These are phyloP conservation scores for Globisporangium spinosum DNA, from an alignment of 352 stramenopile species.

Conservation along the genomic window DNA sequence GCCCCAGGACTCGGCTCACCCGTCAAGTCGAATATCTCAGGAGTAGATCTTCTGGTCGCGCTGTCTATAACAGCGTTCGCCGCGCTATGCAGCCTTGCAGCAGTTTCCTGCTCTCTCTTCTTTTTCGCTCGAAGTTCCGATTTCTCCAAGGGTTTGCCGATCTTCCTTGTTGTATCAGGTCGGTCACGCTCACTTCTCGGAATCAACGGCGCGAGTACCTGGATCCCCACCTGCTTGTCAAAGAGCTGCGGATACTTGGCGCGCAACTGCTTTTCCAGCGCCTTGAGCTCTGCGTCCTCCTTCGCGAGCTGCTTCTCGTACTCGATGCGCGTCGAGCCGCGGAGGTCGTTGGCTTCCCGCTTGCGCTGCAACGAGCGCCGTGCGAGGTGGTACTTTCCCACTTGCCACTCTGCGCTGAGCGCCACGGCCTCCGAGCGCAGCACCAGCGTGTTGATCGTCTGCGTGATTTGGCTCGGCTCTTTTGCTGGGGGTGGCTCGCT, in stretches of 20 bases:
- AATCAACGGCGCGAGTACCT: neutral
- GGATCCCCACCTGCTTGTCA: neutral
- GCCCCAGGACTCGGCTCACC: neutral
- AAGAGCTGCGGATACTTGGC: neutral
- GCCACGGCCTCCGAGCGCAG: neutral
- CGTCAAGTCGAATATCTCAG: neutral
- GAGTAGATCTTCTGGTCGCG: neutral
- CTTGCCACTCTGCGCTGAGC: slow-evolving; percentile 1
- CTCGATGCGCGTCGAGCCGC: slow-evolving; percentile 20
- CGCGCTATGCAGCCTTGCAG: neutral
- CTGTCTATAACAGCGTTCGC: neutral
- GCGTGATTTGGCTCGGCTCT: neutral
- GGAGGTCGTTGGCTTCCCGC: slow-evolving; percentile 20
- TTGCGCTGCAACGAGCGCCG: slow-evolving; percentile 22
- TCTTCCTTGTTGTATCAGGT: no score
- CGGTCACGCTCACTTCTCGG: slow-evolving; percentile 1
- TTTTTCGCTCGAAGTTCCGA: neutral
- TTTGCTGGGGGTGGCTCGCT: neutral
- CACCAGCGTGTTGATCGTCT: neutral
- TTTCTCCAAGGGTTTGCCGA: neutral
- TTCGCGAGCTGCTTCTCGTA: slow-evolving; percentile 22
- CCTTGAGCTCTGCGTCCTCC: slow-evolving; percentile 15
- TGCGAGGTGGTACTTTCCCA: slow-evolving; percentile 20
- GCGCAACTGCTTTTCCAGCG: slow-evolving; percentile 4
- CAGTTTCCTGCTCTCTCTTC: neutral